Conservation (phyloP, 23 red algal species). For the Gracilaria domingensis region DNA sequence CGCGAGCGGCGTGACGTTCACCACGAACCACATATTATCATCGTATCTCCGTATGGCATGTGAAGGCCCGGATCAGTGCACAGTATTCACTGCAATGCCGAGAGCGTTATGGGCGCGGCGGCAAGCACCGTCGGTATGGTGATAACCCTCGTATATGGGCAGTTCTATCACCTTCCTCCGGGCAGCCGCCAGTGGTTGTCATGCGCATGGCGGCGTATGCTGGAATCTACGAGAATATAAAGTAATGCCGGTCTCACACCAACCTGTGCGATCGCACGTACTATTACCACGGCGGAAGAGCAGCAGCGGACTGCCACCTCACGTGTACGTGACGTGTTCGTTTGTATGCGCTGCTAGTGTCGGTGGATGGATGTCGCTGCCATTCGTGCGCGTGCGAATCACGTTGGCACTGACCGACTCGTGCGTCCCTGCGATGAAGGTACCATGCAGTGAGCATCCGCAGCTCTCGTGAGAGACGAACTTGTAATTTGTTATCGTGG, state of each 20-base stretch:
- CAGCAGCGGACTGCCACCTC: not conserved
- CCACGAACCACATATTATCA: not conserved
- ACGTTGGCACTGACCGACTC: not conserved
- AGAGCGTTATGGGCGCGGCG: no score
- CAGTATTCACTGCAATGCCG: not conserved
- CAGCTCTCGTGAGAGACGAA: not conserved
- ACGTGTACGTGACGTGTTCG: not conserved
- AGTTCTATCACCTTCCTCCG: not conserved
- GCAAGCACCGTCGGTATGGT: not conserved
- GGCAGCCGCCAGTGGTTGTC: not conserved
- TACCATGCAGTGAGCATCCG: not conserved
- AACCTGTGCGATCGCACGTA: not conserved
- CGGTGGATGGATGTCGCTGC: not conserved
- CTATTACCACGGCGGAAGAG: not conserved
- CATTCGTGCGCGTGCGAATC: not conserved
- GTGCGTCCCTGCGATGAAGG: not conserved
- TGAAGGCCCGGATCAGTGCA: not conserved
- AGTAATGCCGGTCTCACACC: not conserved
- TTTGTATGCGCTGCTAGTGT: not conserved
- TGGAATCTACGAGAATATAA: not conserved
- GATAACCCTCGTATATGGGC: not conserved
- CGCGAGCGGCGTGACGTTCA: slow-evolving; percentile 12
- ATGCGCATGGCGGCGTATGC: not conserved
- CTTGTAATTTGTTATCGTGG: not conserved
- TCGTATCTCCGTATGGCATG: not conserved